phyloP scores from a whole-genome alignment of 2,329 filamentous ascomycete genomes.

The Verticillium tricorpus region DNA sequence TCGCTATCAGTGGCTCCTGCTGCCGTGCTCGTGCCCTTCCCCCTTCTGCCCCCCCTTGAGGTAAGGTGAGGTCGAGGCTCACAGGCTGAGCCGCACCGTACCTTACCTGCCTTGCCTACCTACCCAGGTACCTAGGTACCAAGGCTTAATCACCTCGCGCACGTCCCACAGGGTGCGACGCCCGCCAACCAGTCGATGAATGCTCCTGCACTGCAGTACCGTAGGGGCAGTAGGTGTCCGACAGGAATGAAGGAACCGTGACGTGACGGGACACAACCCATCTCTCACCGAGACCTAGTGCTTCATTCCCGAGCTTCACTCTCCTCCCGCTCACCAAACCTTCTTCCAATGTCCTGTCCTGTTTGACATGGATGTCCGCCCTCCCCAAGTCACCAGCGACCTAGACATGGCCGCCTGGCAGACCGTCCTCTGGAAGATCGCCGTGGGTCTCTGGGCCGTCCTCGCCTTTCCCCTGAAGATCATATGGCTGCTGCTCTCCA shows the following conservation, averaged over 20 bases:
- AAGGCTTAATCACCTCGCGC: too few relatives aligned
- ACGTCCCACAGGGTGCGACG: too few relatives aligned
- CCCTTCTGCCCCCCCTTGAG: too few relatives aligned
- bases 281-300: neutral
- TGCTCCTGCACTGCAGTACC: too few relatives aligned
- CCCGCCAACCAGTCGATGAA: too few relatives aligned
- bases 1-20: neutral
- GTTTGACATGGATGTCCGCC: neutral
- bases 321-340: neutral
- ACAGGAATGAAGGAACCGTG: neutral
- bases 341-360: neutral
- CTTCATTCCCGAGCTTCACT: neutral
- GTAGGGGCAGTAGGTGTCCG: neutral
- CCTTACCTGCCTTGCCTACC: too few relatives aligned
- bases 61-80: too few relatives aligned
- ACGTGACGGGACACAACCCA: neutral
- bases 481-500: slow-evolving; percentile 22
- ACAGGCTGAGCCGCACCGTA: too few relatives aligned
- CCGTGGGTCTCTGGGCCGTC: neutral
- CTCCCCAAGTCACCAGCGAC: neutral
- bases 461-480: slow-evolving; percentile 25
- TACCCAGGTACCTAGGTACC: too few relatives aligned
- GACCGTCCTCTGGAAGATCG: neutral
- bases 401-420: neutral
- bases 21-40: neutral